phyloP scores from a whole-genome alignment of 2,329 filamentous ascomycete species.

The Pseudopithomyces chartarum region DNA sequence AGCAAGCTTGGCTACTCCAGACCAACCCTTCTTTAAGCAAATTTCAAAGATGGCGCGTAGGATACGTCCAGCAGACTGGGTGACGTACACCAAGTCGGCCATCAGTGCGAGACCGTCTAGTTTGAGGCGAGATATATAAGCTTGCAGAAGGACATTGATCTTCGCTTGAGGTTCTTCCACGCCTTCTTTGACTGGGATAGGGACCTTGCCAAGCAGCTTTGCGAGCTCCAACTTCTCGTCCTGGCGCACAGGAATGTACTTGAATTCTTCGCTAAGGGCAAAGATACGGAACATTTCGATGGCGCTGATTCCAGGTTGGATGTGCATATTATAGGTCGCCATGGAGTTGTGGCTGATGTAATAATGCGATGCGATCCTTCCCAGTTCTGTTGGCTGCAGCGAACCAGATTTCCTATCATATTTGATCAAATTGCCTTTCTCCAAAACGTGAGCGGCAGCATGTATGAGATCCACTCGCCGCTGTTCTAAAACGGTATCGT shows the following conservation, averaged over 20 bases:
- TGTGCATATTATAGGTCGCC: conserved; percentile 94
- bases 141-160: conserved; percentile 96
- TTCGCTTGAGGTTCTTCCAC: conserved; percentile 97
- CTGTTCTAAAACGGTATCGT: conserved; percentile 89
- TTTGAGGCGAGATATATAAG: conserved; percentile 93
- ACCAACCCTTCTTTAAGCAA: conserved; percentile 95
- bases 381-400: conserved; percentile 89
- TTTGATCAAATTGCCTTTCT: conserved; percentile 86
- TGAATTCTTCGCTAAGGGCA: conserved; percentile 95
- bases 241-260: conserved; percentile 96
- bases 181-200: conserved; percentile 95
- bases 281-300: conserved; percentile 98
- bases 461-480: conserved; percentile 97
- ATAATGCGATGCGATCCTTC: conserved; percentile 95
- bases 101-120: conserved; percentile 93
- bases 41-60: conserved; percentile 96
- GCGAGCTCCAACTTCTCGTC: conserved; percentile 97
- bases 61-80: conserved; percentile 95
- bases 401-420: conserved; percentile 94
- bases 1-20: conserved; percentile 87
- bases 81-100: conserved; percentile 98
- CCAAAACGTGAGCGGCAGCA: conserved; percentile 84
- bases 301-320: conserved; percentile 88
- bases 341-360: conserved; percentile 97
- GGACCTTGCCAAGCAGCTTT: conserved; percentile 86